These are phyloP conservation scores for Fusarium buxicola DNA, from an alignment of 2,329 filamentous ascomycete genomes.

Conservation along the genomic window DNA sequence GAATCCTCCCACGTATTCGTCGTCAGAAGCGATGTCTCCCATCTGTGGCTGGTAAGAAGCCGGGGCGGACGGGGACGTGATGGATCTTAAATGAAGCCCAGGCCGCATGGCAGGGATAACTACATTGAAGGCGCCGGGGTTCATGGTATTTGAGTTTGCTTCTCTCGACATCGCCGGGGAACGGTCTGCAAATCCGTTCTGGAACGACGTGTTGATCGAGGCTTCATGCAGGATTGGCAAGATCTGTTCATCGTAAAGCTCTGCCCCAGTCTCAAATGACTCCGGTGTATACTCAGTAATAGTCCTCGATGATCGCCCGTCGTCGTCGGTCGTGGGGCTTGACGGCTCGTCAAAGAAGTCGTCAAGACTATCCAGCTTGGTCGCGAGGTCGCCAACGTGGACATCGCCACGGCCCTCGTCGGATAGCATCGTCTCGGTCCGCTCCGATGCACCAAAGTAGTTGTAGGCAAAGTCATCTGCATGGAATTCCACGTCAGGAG, in stretches of 20 bases:
- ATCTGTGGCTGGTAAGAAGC: conserved; percentile 66
- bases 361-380: conserved; percentile 81
- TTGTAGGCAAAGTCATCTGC: conserved; percentile 87
- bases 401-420: conserved; percentile 80
- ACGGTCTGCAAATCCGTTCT: conserved; percentile 87
- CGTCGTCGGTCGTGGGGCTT: conserved; percentile 67
- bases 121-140: conserved; percentile 67
- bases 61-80: conserved; percentile 81
- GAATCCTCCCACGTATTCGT: conserved; percentile 79
- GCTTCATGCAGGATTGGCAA: conserved; percentile 90
- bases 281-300: conserved; percentile 74
- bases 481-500: conserved; percentile 92
- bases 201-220: conserved; percentile 82
- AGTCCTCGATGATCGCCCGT: conserved; percentile 71
- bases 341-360: conserved; percentile 83
- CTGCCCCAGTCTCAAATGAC: conserved; percentile 78
- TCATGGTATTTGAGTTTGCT: conserved; percentile 71
- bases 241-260: conserved; percentile 93
- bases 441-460: conserved; percentile 77
- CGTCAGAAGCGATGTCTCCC: conserved; percentile 77
- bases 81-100: conserved; percentile 80
- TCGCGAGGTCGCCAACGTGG: conserved; percentile 80
- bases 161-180: conserved; percentile 71
- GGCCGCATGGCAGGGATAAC: conserved; percentile 63
- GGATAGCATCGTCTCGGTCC: conserved; percentile 92